Evolutionary conservation across 139 green algal genomes (phyloP), one percentile per base, ranked within the genome.

Genomic region (Coccomyxa sp.): DNA sequence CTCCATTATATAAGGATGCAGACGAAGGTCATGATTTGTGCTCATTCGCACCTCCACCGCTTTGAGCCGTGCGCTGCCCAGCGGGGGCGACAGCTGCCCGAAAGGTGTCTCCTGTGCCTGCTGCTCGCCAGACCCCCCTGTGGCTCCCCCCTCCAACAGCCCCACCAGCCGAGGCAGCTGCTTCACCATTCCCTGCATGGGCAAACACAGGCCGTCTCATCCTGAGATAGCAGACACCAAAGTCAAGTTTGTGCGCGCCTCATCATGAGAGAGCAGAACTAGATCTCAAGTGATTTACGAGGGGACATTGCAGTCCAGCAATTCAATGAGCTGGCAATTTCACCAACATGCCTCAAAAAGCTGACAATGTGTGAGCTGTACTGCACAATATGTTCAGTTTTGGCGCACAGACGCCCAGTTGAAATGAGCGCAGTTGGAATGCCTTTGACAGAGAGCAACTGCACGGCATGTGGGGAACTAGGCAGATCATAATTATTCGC

Each of bases 61-160:
- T 60, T 95, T 96, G 38, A 98, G 86, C 28, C 95, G 89, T 1
- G 88, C 82, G 0, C 85, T 82, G 0, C 95, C 95, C 71, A 97
- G 88, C 0, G 92, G 92, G n/a, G 95, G 92, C 13, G 60, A 30
- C 58, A 98, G 85, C 60, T 93, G 13, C 28, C 95, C 95, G 81
- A 95, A 98, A 0, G 94, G 87, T 4, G 93, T 96, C 32, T 93
- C 88, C 81, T 94, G 90, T 38, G 76, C 13, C 27, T 15, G n/a
- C 58, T 76, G 13, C 79, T 58, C n/a, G 77, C 18, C 59, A 0
- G 67, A 28, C 4, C 31, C 76, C 31, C 16, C 76, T 31, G 17
- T 60, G 3, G 71, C 32, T 14, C 59, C 79, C 17, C 81, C 79
- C 13, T 87, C 80, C 81, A 96, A 83, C 0, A 81, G 21, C 51